Conservation (phyloP, 2,329 filamentous ascomycete species). For the Bipolaris sorokiniana region DNA sequence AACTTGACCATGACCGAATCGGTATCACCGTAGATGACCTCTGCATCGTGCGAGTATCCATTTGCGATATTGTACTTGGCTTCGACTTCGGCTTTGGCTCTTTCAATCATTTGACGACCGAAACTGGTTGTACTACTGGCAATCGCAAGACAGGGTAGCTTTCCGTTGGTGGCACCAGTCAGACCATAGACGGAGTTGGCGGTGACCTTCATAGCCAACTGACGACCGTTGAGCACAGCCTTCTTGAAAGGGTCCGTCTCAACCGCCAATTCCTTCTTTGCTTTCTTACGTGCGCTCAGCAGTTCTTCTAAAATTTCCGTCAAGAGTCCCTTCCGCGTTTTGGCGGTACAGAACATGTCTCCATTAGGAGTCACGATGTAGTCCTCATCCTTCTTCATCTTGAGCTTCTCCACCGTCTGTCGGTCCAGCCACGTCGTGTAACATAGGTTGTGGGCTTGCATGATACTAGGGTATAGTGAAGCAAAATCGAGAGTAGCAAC, state of each 20-base stretch:
- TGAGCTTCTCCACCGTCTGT: slow-evolving; percentile 74
- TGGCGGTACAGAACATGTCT: slow-evolving; percentile 87
- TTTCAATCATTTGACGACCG: slow-evolving; percentile 98
- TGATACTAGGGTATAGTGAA: slow-evolving; percentile 97
- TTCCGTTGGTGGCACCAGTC: slow-evolving; percentile 94
- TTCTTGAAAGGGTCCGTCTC: slow-evolving; percentile 98
- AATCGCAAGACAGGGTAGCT: slow-evolving; percentile 91
- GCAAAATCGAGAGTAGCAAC: slow-evolving; percentile 98
- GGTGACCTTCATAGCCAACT: slow-evolving; percentile 93
- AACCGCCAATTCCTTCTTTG: slow-evolving; percentile 84
- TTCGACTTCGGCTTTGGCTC: slow-evolving; percentile 95
- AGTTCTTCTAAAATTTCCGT: slow-evolving; percentile 96
- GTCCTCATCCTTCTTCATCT: slow-evolving; percentile 84
- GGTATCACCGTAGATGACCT: slow-evolving; percentile 98
- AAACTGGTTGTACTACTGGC: slow-evolving; percentile 97
- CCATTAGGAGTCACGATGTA: slow-evolving; percentile 96
- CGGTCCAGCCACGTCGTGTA: slow-evolving; percentile 93
- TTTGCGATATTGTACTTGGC: slow-evolving; percentile 88
- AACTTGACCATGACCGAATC: slow-evolving; percentile 99
- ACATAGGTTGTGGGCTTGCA: slow-evolving; percentile 97
- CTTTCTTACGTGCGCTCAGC: slow-evolving; percentile 87
- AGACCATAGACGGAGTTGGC: slow-evolving; percentile 98
- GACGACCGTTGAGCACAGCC: slow-evolving; percentile 95
- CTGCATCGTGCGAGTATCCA: slow-evolving; percentile 90
- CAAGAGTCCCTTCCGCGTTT: slow-evolving; percentile 87